These are phyloP conservation scores for Candida tetrigidarum DNA, from an alignment of 1,139 yeast species.

Conservation along the genomic window DNA sequence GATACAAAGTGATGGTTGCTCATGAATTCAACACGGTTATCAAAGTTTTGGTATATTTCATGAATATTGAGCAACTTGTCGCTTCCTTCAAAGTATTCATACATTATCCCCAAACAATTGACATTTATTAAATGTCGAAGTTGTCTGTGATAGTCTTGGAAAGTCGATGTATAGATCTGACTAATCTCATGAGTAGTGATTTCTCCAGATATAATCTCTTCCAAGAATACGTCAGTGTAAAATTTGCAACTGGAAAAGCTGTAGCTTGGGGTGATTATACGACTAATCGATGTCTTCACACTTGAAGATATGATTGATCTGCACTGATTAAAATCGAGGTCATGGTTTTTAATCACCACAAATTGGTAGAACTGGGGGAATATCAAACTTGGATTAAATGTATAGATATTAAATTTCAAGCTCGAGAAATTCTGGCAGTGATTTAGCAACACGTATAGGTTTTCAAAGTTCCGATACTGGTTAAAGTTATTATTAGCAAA, in stretches of 20 bases:
- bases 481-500: slow-evolving; percentile 15
- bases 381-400: slow-evolving; percentile 28
- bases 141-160: slow-evolving; percentile 7
- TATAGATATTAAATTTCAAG: slow-evolving; percentile 20
- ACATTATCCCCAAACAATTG: slow-evolving; percentile 15
- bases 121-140: slow-evolving; percentile 11
- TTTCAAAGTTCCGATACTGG: slow-evolving; percentile 26
- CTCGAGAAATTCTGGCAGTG: slow-evolving; percentile 15
- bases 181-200: slow-evolving; percentile 17
- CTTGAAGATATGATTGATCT: slow-evolving; percentile 6
- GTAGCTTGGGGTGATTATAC: neutral
- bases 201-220: slow-evolving; percentile 6
- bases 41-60: neutral
- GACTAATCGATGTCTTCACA: neutral
- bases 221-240: slow-evolving; percentile 10
- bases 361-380: slow-evolving; percentile 30
- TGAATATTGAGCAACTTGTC: neutral
- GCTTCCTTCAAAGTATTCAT: slow-evolving; percentile 6
- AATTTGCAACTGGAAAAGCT: slow-evolving; percentile 7
- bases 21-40: neutral
- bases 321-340: neutral
- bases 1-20: slow-evolving; percentile 5
- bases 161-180: slow-evolving; percentile 10
- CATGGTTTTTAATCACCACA: slow-evolving; percentile 1
- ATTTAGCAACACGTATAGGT: slow-evolving; percentile 19